Base-by-base conservation (phyloP, 2,329 filamentous ascomycete genomes). In the Didymella sp. region DNA sequence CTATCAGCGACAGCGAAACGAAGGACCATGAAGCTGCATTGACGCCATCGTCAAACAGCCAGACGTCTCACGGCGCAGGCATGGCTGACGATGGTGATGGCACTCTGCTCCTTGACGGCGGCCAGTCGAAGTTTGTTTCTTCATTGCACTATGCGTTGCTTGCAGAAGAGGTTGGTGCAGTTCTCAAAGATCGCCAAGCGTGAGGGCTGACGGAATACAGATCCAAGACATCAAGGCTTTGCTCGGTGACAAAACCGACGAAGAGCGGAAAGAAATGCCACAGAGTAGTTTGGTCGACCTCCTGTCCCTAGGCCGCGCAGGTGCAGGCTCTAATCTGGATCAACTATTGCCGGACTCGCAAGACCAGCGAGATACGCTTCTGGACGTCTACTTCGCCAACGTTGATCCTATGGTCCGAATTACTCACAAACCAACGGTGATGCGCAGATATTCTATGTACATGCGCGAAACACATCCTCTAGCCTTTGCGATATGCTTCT, bases 171-270 rank as follows among this genome's bases (percentile, higher is more conserved):
- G 74, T 76, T 56, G 60, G 69, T 59, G 8, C 13, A 12, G 24
- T 15, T 4, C 19, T 11, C 0, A 2, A 8, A 37, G 7, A 1
- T 11, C n/a, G 30, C 15, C 9, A 6, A 19, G 9, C 7, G n/a
- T 4, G 1, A 42, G 44, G 17, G 25, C 21, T 50, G n/a, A 51
- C 44, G 7, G 30, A 7, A 5, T 7, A 11, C 31, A 76, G 74
- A 75, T 76, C 8, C 73, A 76, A 65, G 74, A 76, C 48, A 76
- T 76, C 50, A 76, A 75, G 53, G 73, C 73, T 7, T 59, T 76
- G 8, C 58, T 76, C 13, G 70, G 71, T 7, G 71, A 73, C 11
- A 66, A 67, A 46, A 67, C 64, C 2, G 71, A 73, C n/a, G 70
- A 73, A 52, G 70, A 71, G 31, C 61, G 51, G 13, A 70, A 73